Evolutionary conservation across 2,329 filamentous ascomycete species (phyloP).

Genomic region (Aspergillus latus): DNA sequence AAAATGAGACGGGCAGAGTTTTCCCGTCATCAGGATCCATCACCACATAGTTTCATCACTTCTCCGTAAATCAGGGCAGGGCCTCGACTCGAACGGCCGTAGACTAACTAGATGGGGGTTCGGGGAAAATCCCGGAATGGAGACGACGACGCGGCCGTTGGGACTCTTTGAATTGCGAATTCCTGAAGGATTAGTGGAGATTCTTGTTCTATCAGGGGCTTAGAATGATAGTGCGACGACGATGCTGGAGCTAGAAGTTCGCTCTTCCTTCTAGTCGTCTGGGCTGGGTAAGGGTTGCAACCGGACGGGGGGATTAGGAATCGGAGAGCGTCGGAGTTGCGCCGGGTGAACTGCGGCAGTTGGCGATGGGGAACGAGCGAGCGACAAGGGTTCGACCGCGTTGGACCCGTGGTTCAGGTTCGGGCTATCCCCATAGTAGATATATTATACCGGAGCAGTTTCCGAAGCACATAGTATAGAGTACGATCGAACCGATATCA

Average conservation of each 20-base stretch:
- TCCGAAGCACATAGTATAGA: too few relatives aligned
- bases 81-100: neutral
- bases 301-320: neutral
- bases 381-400: neutral
- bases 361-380: too few relatives aligned
- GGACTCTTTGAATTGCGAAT: neutral
- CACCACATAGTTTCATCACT: neutral
- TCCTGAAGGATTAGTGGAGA: neutral
- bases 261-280: constrained; percentile 4
- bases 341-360: neutral
- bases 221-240: constrained; percentile 1
- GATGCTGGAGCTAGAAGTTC: constrained; percentile 1
- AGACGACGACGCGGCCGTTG: neutral
- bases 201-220: neutral
- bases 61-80: neutral
- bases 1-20: neutral
- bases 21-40: neutral
- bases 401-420: constrained; percentile 8
- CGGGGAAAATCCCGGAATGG: neutral
- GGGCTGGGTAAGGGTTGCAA: too few relatives aligned
- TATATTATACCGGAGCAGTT: too few relatives aligned
- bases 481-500: neutral
- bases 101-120: neutral
- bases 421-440: neutral
- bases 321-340: neutral